Conservation (phyloP, 2,329 filamentous ascomycete genomes). For the Aspergillus quadricinctus region DNA sequence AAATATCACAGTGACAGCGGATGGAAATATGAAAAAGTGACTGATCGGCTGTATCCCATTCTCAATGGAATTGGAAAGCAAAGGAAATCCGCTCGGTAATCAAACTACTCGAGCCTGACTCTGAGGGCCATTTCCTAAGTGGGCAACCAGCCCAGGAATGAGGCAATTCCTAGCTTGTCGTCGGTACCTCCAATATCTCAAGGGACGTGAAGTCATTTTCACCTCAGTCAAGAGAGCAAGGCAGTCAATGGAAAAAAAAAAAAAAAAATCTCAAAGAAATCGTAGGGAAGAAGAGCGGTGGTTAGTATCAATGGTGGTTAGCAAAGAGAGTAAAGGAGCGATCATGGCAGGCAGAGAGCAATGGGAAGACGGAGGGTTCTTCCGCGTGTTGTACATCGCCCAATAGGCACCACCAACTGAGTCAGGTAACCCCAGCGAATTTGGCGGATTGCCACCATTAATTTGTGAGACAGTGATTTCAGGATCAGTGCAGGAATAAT, state of each 20-base stretch:
- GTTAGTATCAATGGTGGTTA: background rate
- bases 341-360: background rate
- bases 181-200: background rate
- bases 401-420: background rate
- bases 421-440: background rate
- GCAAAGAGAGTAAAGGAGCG: background rate
- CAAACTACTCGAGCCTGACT: background rate
- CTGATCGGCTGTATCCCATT: background rate
- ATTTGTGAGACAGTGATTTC: background rate
- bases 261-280: background rate
- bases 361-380: background rate
- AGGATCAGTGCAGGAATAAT: background rate
- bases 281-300: background rate
- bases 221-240: background rate
- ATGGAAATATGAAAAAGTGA: background rate
- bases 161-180: background rate
- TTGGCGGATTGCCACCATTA: background rate
- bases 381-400: background rate
- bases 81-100: background rate
- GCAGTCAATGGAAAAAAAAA: background rate
- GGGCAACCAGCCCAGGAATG: background rate
- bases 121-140: background rate
- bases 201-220: background rate
- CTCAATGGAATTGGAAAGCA: background rate
- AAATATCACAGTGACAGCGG: background rate